phyloP scores from a whole-genome alignment of 352 stramenopile genomes.

The Blastocystis sp. region DNA sequence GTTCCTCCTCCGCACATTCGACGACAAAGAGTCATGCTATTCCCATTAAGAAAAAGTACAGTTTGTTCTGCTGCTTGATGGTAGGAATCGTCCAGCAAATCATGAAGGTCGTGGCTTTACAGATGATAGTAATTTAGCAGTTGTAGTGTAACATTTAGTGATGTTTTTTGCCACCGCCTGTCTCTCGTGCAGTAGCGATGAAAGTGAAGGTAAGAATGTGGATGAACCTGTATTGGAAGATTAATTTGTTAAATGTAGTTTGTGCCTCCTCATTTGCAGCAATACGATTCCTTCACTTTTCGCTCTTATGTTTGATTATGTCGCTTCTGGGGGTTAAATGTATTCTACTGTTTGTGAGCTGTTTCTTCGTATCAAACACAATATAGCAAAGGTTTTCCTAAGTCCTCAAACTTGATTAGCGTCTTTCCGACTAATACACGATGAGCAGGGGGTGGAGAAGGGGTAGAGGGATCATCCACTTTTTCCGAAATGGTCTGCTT shows the following conservation, averaged over 20 bases:
- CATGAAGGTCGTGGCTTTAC: conserved; percentile 18
- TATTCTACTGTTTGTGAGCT: background rate
- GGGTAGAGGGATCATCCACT: background rate
- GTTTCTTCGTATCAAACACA: background rate
- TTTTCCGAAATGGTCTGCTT: background rate
- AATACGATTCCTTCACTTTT: conserved; percentile 37
- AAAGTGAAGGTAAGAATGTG: background rate
- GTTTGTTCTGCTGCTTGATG: background rate
- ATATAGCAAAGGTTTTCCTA: background rate
- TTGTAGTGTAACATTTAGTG: background rate
- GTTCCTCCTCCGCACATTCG: background rate
- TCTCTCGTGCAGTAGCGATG: background rate
- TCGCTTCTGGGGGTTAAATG: background rate
- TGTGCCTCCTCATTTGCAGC: conserved; percentile 33
- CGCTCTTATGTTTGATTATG: background rate
- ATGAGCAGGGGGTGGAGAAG: background rate
- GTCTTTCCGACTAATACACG: background rate
- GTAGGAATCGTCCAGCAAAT: background rate
- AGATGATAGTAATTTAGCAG: background rate
- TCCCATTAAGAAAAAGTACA: conserved; percentile 2
- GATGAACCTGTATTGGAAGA: background rate
- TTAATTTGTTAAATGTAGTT: background rate
- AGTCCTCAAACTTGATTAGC: conserved; percentile 22
- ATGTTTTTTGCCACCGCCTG: conserved; percentile 21
- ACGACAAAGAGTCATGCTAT: background rate